Percentiles rank a stretch among this genome's conserved stretches.
Conservation (phyloP, 805 yeast species). For the Aciculoconidium aculeatum region DNA sequence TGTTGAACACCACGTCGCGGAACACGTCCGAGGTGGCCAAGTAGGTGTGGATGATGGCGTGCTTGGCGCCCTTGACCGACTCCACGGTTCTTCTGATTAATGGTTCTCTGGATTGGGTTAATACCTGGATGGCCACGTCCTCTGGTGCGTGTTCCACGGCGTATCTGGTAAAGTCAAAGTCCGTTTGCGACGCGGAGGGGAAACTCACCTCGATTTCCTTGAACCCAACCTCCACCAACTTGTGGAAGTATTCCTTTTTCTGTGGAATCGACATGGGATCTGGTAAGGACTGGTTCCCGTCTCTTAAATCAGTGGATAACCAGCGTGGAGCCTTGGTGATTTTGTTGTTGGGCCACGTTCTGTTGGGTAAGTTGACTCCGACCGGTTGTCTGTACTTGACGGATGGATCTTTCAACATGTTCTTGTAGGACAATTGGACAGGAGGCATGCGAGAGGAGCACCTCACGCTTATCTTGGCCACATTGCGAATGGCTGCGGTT, state of each 20-base stretch:
- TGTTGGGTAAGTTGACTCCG: conserved; percentile 50
- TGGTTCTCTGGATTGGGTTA: conserved; percentile 74
- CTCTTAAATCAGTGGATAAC: conserved; percentile 76
- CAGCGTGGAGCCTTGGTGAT: conserved; percentile 73
- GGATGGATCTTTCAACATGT: conserved; percentile 69
- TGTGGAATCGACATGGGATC: conserved; percentile 77
- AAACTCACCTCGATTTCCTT: conserved; percentile 78
- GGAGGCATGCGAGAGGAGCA: conserved; percentile 12
- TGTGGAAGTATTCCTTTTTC: conserved; percentile 69
- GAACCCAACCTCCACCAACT: conserved; percentile 66
- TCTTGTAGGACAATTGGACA: conserved; percentile 14
- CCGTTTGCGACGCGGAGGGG: conserved; percentile 80
- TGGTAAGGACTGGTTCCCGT: conserved; percentile 76
- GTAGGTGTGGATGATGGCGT: conserved; percentile 67
- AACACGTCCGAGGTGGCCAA: conserved; percentile 72
- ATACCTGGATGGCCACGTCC: conserved; percentile 67
- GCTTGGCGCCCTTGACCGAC: conserved; percentile 64
- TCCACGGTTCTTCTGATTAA: conserved; percentile 70
- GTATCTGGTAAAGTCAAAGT: conserved; percentile 73
- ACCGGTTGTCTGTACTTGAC: conserved; percentile 52
- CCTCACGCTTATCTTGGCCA: too few species aligned
- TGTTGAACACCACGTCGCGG: conserved; percentile 69
- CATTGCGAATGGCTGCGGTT: too few species aligned
- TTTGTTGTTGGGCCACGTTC: conserved; percentile 66
- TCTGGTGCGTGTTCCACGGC: conserved; percentile 76